phyloP scores from a whole-genome alignment of 1,139 yeast species.

The Saccharomyces hybrid region DNA sequence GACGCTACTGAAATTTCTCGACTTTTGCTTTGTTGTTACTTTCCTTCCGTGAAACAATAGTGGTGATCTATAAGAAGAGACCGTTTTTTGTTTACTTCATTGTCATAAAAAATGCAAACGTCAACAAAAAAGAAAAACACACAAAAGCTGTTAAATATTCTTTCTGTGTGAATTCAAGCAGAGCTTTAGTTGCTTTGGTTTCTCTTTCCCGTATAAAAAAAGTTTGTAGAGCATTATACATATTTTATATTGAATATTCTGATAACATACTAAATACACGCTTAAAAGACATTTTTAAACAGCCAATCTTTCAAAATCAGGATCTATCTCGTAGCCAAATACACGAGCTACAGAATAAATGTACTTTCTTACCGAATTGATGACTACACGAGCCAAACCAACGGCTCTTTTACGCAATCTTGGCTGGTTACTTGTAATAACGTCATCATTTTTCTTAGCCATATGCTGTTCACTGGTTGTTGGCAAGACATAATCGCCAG shows the following conservation, averaged over 20 bases:
- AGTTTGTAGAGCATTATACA: too few relatives aligned
- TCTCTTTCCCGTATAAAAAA: too few relatives aligned
- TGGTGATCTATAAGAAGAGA: too few relatives aligned
- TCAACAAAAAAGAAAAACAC: too few relatives aligned
- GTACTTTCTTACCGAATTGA: slow-evolving; percentile 45
- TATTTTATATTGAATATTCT: not conserved
- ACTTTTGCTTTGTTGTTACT: too few relatives aligned
- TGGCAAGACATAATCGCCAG: slow-evolving; percentile 85
- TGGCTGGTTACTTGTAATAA: slow-evolving; percentile 16
- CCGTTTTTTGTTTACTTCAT: too few relatives aligned
- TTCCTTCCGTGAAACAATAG: too few relatives aligned
- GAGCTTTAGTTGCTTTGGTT: too few relatives aligned
- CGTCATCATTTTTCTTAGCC: slow-evolving; percentile 18
- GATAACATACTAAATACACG: not conserved
- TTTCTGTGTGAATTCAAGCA: too few relatives aligned
- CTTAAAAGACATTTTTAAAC: slow-evolving; percentile 14
- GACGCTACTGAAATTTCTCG: not conserved
- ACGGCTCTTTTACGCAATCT: slow-evolving; percentile 35
- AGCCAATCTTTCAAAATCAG: slow-evolving; percentile 45
- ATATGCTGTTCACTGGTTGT: slow-evolving; percentile 31
- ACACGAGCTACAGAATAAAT: slow-evolving; percentile 43
- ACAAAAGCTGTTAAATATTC: too few relatives aligned
- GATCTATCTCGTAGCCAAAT: slow-evolving; percentile 60
- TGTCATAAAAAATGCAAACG: too few relatives aligned
- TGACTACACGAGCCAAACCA: slow-evolving; percentile 59